phyloP scores from a whole-genome alignment of 2,329 filamentous ascomycete species.

The Pseudogymnoascus sp. region DNA sequence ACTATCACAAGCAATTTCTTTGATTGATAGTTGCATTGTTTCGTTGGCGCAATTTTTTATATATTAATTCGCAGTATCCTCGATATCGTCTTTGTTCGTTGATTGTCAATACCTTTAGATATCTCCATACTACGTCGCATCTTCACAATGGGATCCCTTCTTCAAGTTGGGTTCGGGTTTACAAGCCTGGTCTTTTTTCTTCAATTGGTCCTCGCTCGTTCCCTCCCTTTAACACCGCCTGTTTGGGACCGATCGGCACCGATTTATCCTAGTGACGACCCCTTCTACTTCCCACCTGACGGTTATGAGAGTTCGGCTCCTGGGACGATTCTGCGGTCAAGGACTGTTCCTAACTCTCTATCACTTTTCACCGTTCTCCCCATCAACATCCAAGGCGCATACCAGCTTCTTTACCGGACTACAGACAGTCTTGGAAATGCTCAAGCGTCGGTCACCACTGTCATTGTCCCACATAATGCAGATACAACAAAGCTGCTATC shows the following conservation, averaged over 20 bases:
- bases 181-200: neutral
- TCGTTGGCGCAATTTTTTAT: neutral
- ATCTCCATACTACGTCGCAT: neutral
- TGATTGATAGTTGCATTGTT: neutral
- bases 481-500: slow-evolving; percentile 32
- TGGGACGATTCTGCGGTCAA: slow-evolving; percentile 30
- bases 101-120: neutral
- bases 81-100: neutral
- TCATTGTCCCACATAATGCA: slow-evolving; percentile 32
- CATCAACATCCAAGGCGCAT: slow-evolving; percentile 12
- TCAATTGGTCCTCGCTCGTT: neutral
- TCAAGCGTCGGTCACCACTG: slow-evolving; percentile 33
- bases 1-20: neutral
- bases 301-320: slow-evolving; percentile 25
- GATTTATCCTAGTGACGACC: slow-evolving; percentile 30
- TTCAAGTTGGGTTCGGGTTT: neutral
- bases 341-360: slow-evolving; percentile 21
- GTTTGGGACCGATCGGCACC: slow-evolving; percentile 11
- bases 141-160: neutral
- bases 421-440: slow-evolving; percentile 32
- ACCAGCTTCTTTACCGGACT: slow-evolving; percentile 36
- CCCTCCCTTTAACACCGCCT: neutral
- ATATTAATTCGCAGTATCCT: neutral
- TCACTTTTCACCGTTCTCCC: slow-evolving; percentile 21
- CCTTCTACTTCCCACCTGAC: slow-evolving; percentile 30